phyloP scores from a whole-genome alignment of 2,329 filamentous ascomycete species.

The Ramularia collo-cygni region DNA sequence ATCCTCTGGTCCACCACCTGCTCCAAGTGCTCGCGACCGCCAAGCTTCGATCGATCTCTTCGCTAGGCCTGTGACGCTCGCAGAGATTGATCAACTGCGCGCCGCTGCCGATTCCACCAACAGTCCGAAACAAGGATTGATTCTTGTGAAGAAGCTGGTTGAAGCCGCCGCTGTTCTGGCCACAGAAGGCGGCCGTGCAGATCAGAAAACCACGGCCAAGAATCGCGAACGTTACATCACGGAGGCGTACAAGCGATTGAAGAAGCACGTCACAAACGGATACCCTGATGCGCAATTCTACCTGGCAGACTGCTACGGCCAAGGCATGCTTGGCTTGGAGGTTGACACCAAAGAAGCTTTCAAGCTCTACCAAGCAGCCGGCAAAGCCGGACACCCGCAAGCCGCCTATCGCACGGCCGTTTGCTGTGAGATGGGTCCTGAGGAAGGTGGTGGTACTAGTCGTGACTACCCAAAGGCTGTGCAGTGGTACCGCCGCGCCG shows the following conservation, averaged over 20 bases:
- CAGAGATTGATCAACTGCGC: conserved; percentile 71
- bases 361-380: conserved; percentile 84
- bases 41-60: conserved; percentile 18
- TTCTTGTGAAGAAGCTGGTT: conserved; percentile 73
- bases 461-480: conserved; percentile 90
- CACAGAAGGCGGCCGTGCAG: conserved; percentile 65
- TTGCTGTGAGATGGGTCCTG: conserved; percentile 91
- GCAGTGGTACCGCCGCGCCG: conserved; percentile 95
- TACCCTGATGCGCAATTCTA: conserved; percentile 90
- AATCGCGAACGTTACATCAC: conserved; percentile 74
- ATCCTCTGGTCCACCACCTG: conserved; percentile 15
- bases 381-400: conserved; percentile 77
- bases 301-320: conserved; percentile 80
- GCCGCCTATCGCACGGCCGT: conserved; percentile 93
- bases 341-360: conserved; percentile 89
- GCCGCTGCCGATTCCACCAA: conserved; percentile 61
- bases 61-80: conserved; percentile 58
- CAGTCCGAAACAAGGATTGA: conserved; percentile 65
- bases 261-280: conserved; percentile 69
- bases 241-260: conserved; percentile 84
- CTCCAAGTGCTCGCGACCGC: conserved; percentile 24
- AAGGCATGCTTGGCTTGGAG: conserved; percentile 70
- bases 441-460: conserved; percentile 87
- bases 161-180: conserved; percentile 77
- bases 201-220: conserved; percentile 55